These are phyloP conservation scores for Baeospora myosura DNA, from an alignment of 1,284 basidiomycete genomes.

Conservation along the genomic window DNA sequence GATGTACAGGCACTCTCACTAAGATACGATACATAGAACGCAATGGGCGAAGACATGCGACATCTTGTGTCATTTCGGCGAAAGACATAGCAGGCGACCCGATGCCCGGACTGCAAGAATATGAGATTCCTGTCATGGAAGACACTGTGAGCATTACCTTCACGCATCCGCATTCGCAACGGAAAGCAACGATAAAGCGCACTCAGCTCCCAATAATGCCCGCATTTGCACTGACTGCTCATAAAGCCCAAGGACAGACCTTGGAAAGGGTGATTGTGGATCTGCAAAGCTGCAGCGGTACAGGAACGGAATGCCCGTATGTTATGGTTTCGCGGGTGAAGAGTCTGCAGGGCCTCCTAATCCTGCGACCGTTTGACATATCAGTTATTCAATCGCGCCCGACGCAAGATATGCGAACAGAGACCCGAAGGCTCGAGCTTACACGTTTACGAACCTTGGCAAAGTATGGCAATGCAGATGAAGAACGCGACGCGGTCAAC, in stretches of 20 bases:
- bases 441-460: too few species aligned
- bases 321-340: neutral
- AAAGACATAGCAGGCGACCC: conserved; percentile 5
- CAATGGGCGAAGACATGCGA: conserved; percentile 3
- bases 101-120: conserved; percentile 3
- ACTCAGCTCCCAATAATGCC: conserved; percentile 24
- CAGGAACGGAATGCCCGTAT: conserved; percentile 5
- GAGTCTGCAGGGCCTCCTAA: neutral
- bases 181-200: conserved; percentile 14
- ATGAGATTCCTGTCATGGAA: conserved; percentile 5
- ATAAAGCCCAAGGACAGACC: conserved; percentile 24
- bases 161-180: conserved; percentile 16
- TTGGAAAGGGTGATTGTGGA: conserved; percentile 21
- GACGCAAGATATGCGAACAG: too few species aligned
- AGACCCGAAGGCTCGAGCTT: too few species aligned
- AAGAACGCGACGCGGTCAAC: too few species aligned
- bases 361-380: neutral
- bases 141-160: conserved; percentile 16
- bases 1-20: conserved; percentile 10
- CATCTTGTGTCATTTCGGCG: conserved; percentile 10
- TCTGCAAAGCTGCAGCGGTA: conserved; percentile 17
- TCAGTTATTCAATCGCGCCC: too few species aligned
- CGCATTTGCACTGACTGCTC: conserved; percentile 26
- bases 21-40: conserved; percentile 8
- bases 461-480: too few species aligned